Evolutionary conservation across 1,284 basidiomycete species (phyloP).

Genomic region (Malassezia equina): DNA sequence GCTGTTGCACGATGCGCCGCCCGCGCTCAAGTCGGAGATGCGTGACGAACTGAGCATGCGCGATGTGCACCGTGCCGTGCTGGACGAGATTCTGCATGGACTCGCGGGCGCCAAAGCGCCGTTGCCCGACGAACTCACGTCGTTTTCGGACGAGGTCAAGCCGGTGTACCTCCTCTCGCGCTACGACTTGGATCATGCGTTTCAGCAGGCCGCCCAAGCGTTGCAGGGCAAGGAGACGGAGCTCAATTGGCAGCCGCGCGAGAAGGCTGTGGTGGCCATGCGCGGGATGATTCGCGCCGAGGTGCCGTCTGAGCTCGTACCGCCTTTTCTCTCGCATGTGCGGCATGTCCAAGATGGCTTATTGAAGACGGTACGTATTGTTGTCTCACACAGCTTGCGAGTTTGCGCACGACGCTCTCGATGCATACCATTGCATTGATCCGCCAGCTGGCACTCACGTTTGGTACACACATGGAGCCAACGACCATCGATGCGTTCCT

Average conservation of each 20-base stretch:
- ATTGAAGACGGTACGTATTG: constrained; percentile 58
- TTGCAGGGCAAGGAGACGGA: constrained; percentile 95
- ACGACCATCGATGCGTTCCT: constrained; percentile 55
- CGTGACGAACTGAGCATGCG: constrained; percentile 81
- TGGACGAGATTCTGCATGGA: not conserved
- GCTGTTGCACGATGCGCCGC: constrained; percentile 68
- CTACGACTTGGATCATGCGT: constrained; percentile 74
- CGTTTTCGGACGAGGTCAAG: constrained; percentile 24
- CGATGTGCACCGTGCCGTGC: constrained; percentile 53
- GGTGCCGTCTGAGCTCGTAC: constrained; percentile 65
- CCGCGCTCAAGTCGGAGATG: constrained; percentile 77
- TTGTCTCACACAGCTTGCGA: constrained; percentile 53
- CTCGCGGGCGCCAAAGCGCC: constrained; percentile 9
- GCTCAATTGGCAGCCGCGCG: constrained; percentile 83
- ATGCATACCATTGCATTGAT: constrained; percentile 70
- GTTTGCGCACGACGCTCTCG: constrained; percentile 82
- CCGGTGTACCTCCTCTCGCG: constrained; percentile 64
- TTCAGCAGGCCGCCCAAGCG: constrained; percentile 62
- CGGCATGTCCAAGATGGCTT: constrained; percentile 72
- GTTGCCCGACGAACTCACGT: constrained; percentile 14
- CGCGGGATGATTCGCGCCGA: constrained; percentile 85
- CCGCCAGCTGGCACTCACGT: constrained; percentile 57
- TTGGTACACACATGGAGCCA: constrained; percentile 54
- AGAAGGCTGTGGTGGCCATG: constrained; percentile 66
- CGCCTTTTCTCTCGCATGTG: constrained; percentile 61